Conservation (phyloP, 345 rosid species). For the rapeseed (Brassica napus) region Da-Ae NC_063435.1:27750501-27751000, state of each 20-base stretch:
- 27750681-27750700: not conserved
- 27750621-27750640: not conserved
- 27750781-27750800: not conserved
- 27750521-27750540: not conserved
- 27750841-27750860: not conserved
- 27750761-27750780: not conserved
- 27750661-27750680: constrained; percentile 1
- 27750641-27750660: not conserved
- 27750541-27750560: not conserved
- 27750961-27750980: no score
- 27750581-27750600: no score
- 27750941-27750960: no score
- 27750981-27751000: no score
- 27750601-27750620: not conserved
- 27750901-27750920: not conserved
- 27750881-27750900: not conserved
- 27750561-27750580: no score
- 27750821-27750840: not conserved
- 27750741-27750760: constrained; percentile 22
- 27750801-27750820: not conserved
- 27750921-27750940: no score
- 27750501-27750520: constrained; percentile 27
- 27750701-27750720: constrained; percentile 1
- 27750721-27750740: constrained; percentile 17
- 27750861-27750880: not conserved